phyloP scores from a whole-genome alignment of 768 basidiomycete species.

The Leucosporidium creatinivorum region DNA sequence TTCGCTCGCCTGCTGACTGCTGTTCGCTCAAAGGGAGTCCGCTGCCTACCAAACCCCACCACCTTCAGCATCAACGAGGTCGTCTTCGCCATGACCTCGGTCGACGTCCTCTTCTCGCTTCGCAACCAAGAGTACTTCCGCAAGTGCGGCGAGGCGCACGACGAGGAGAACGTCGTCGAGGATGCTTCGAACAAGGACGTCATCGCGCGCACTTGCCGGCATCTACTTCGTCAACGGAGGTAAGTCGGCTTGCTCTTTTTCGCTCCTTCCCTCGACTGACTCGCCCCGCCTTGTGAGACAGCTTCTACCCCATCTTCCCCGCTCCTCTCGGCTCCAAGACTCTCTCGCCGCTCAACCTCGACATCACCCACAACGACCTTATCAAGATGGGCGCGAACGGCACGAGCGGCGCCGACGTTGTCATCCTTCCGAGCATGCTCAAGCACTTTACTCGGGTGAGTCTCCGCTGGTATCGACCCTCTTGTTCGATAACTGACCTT shows the following conservation, averaged over 20 bases:
- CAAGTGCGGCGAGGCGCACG: conserved; percentile 15
- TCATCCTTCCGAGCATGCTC: conserved; percentile 78
- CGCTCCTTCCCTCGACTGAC: background rate
- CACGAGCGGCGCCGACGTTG: conserved; percentile 55
- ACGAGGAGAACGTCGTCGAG: conserved; percentile 31
- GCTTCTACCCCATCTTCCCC: conserved; percentile 94
- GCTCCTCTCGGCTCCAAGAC: conserved; percentile 65
- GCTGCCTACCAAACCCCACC: conserved; percentile 76
- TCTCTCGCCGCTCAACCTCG: conserved; percentile 59
- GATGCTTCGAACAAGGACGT: conserved; percentile 55
- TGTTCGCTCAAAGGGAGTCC: conserved; percentile 56
- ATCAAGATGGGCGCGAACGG: conserved; percentile 42
- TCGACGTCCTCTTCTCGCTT: conserved; percentile 83
- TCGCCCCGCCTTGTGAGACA: conserved; percentile 39
- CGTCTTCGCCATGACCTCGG: conserved; percentile 68
- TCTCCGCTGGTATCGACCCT: conserved; percentile 82
- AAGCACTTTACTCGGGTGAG: conserved; percentile 65
- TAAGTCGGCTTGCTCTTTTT: conserved; percentile 39
- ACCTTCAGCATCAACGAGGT: conserved; percentile 78
- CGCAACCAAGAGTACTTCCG: conserved; percentile 67
- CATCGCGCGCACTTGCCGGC: conserved; percentile 70
- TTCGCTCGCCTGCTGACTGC: background rate
- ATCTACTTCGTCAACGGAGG: conserved; percentile 82
- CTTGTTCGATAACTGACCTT: conserved; percentile 69
- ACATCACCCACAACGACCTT: conserved; percentile 65